Conservation (phyloP, 2,329 filamentous ascomycete genomes). For the Emergomyces orientalis region DNA sequence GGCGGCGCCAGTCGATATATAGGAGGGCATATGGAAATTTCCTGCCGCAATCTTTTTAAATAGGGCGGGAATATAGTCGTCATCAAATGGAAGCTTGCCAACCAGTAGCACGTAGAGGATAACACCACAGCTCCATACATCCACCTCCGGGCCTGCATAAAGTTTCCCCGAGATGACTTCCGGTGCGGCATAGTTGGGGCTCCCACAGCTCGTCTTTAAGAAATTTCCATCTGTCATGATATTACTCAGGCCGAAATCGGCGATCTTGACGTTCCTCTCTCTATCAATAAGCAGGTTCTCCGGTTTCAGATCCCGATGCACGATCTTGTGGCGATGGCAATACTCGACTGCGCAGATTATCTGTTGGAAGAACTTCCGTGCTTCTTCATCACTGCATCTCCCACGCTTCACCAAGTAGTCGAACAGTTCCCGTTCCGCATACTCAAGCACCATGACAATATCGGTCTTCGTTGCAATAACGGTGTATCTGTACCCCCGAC, state of each 20-base stretch:
- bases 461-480: constrained; percentile 91
- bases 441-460: constrained; percentile 99
- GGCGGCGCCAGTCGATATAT: constrained; percentile 72
- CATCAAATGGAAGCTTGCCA: constrained; percentile 78
- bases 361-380: constrained; percentile 97
- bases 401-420: constrained; percentile 96
- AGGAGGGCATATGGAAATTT: constrained; percentile 83
- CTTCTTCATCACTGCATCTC: constrained; percentile 79
- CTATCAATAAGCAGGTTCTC: constrained; percentile 94
- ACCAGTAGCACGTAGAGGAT: constrained; percentile 58
- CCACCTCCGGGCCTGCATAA: constrained; percentile 93
- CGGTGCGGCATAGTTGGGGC: constrained; percentile 94
- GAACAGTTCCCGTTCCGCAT: constrained; percentile 91
- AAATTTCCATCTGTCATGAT: constrained; percentile 99
- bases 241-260: constrained; percentile 95
- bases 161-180: constrained; percentile 97
- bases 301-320: constrained; percentile 93
- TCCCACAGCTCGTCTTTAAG: constrained; percentile 95
- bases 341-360: constrained; percentile 99
- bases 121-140: constrained; percentile 67
- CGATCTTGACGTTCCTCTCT: constrained; percentile 96
- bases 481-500: constrained; percentile 56
- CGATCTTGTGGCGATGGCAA: constrained; percentile 97
- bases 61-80: constrained; percentile 93
- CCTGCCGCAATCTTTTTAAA: constrained; percentile 97